phyloP scores from a whole-genome alignment of 495 filamentous ascomycete genomes.

The Hyaloscypha hepaticicola region DNA sequence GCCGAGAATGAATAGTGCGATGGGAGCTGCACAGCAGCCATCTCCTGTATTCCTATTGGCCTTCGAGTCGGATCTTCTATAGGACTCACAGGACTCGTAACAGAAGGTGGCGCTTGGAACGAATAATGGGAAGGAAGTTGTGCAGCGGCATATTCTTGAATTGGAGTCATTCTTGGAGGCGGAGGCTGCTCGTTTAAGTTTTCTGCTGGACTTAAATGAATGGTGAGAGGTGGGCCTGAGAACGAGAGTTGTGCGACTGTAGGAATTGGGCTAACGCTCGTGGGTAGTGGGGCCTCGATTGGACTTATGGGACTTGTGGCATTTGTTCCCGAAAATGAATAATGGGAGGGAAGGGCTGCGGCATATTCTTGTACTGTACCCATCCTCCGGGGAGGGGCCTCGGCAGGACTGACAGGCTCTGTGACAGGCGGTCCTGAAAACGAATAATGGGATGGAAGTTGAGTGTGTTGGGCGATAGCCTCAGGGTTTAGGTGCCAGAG shows the following conservation, averaged over 20 bases:
- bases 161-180: not conserved
- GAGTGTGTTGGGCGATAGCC: not conserved
- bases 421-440: not conserved
- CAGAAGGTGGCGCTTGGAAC: not conserved
- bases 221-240: no score
- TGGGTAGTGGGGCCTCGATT: not conserved
- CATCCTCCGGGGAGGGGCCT: not conserved
- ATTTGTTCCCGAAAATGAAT: not conserved
- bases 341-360: not conserved
- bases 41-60: not conserved
- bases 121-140: not conserved
- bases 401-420: not conserved
- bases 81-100: not conserved
- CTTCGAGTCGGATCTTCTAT: not conserved
- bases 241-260: no score
- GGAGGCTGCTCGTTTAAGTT: not conserved
- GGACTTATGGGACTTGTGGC: not conserved
- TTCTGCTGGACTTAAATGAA: not conserved
- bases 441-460: not conserved
- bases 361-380: not conserved
- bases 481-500: not conserved
- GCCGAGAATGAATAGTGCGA: not conserved
- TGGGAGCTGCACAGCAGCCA: not conserved
- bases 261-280: no score
- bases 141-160: not conserved